Percentiles rank a stretch among this genome's conserved stretches.
These are phyloP conservation scores for Pisolithus thermaeus DNA, from an alignment of 1,284 basidiomycete species.

Conservation along the genomic window DNA sequence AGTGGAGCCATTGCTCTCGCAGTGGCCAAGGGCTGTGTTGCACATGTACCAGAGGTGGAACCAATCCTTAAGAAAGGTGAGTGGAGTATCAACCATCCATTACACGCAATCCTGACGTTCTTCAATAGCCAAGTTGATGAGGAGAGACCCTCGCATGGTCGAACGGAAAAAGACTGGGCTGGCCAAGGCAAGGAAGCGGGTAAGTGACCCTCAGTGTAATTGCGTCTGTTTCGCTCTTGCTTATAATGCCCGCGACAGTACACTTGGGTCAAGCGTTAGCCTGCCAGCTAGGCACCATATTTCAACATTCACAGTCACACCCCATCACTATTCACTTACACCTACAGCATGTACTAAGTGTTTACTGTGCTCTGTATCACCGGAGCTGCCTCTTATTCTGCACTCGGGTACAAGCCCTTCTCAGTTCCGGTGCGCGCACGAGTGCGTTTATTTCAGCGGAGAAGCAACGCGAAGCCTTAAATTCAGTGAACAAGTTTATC, in stretches of 20 bases:
- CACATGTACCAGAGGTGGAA: slow-evolving; percentile 63
- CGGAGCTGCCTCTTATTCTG: too few species aligned
- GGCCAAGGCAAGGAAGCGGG: slow-evolving; percentile 88
- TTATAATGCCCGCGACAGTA: slow-evolving; percentile 43
- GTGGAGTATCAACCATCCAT: slow-evolving; percentile 14
- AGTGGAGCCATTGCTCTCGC: slow-evolving; percentile 86
- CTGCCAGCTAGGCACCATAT: neutral
- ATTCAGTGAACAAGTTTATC: too few species aligned
- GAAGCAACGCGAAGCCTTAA: too few species aligned
- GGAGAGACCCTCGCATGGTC: slow-evolving; percentile 94
- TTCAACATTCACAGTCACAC: neutral
- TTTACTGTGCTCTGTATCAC: neutral
- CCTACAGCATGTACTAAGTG: neutral
- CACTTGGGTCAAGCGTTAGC: slow-evolving; percentile 93
- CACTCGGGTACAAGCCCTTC: too few species aligned
- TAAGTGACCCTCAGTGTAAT: slow-evolving; percentile 39
- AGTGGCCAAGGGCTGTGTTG: slow-evolving; percentile 75
- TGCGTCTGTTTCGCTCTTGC: neutral
- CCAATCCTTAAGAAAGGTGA: slow-evolving; percentile 69
- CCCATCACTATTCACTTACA: neutral
- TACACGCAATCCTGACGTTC: slow-evolving; percentile 1
- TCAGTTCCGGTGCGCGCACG: too few species aligned
- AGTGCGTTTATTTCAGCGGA: too few species aligned
- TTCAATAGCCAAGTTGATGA: slow-evolving; percentile 72
- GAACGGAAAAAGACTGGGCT: slow-evolving; percentile 95